Percentiles rank a stretch among this genome's conserved stretches.
Evolutionary conservation across 805 yeast genomes (phyloP).

Genomic region (Lipomyces kockii): DNA sequence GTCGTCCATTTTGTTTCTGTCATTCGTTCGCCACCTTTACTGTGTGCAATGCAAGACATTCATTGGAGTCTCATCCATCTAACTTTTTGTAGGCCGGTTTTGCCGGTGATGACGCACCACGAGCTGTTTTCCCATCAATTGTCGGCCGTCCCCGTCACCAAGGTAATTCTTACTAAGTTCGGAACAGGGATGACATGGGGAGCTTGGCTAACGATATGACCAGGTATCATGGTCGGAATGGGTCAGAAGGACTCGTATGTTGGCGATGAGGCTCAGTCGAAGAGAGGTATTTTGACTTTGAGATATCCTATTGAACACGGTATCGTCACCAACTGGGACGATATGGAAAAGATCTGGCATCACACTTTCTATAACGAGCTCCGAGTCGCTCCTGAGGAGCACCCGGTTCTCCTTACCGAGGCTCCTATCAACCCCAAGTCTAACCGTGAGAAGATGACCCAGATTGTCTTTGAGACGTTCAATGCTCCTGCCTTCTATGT

Average conservation of each 20-base stretch:
- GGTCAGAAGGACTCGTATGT: conserved; percentile 99
- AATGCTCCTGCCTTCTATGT: conserved; percentile 99
- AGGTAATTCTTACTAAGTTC: conserved; percentile 62
- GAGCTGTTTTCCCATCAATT: conserved; percentile 99
- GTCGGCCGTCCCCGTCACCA: conserved; percentile 99
- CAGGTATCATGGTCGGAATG: conserved; percentile 76
- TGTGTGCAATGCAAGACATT: not conserved
- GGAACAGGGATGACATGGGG: too few relatives aligned
- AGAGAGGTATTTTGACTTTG: conserved; percentile 99
- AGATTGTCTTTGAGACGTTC: conserved; percentile 98
- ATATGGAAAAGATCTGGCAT: conserved; percentile 99
- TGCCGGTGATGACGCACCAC: conserved; percentile 99
- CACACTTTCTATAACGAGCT: conserved; percentile 99
- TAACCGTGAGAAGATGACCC: conserved; percentile 99
- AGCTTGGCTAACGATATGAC: not conserved
- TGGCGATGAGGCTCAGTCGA: conserved; percentile 99
- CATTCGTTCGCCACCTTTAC: not conserved
- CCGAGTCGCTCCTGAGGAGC: conserved; percentile 99
- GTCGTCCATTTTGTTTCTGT: not conserved
- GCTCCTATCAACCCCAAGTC: conserved; percentile 99
- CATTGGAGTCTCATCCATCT: not conserved
- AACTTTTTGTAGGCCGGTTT: conserved; percentile 75
- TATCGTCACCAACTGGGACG: conserved; percentile 99
- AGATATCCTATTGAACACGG: conserved; percentile 99
- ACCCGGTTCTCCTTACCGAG: conserved; percentile 98